Percentiles rank a stretch among this genome's conserved stretches.
These are phyloP conservation scores for Trichophyton simii DNA, from an alignment of 2,329 filamentous ascomycete species.

Conservation along the genomic window DNA sequence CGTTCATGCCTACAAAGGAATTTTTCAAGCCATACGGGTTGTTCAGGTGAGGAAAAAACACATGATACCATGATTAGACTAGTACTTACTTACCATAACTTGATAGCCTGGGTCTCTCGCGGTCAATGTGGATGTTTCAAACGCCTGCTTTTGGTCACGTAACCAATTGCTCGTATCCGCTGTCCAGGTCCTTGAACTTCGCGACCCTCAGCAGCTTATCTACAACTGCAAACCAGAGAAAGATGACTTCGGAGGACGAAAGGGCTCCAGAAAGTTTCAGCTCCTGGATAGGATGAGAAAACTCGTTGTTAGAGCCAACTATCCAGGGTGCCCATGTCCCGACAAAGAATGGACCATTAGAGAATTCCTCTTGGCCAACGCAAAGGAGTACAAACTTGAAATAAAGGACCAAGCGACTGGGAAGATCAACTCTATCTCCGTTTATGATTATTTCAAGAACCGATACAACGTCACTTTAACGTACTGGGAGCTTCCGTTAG, in stretches of 20 bases:
- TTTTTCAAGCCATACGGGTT: conserved; percentile 73
- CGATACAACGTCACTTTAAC: conserved; percentile 39
- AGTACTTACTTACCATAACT: conserved; percentile 15
- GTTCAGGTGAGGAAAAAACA: conserved; percentile 41
- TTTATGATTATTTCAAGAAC: conserved; percentile 46
- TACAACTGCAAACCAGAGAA: conserved; percentile 15
- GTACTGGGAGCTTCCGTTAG: conserved; percentile 41
- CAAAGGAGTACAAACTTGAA: conserved; percentile 33
- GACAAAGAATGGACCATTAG: conserved; percentile 40
- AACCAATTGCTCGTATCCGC: conserved; percentile 26
- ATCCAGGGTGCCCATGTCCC: conserved; percentile 23
- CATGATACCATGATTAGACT: background rate
- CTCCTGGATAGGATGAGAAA: conserved; percentile 24
- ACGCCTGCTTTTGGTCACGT: conserved; percentile 71
- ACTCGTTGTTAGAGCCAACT: conserved; percentile 27
- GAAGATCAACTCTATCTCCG: conserved; percentile 37
- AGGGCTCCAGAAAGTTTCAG: conserved; percentile 16
- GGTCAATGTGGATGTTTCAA: conserved; percentile 83
- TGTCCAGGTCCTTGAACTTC: conserved; percentile 22
- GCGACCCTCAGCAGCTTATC: conserved; percentile 23
- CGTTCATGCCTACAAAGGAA: conserved; percentile 73
- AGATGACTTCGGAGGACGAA: conserved; percentile 18
- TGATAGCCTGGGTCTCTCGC: conserved; percentile 51
- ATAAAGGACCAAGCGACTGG: conserved; percentile 30
- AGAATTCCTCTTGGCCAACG: conserved; percentile 33